A percentile compares a stretch with the other conserved stretches of the same genome.
Conservation (phyloP, 2,329 filamentous ascomycete species). For the Purpureocillium takamizusanense region DNA sequence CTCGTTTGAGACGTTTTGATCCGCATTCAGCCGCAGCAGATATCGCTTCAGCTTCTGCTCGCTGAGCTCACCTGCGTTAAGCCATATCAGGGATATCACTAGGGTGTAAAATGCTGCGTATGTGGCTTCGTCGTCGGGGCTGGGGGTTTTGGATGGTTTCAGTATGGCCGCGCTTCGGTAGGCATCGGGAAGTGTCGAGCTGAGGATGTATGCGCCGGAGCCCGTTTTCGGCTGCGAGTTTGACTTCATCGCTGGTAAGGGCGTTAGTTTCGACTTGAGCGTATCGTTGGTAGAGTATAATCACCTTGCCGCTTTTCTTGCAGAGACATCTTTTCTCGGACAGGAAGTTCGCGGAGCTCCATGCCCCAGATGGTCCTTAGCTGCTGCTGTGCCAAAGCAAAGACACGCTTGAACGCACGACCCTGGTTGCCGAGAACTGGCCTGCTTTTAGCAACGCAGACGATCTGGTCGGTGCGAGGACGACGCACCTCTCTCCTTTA, state of each 20-base stretch:
- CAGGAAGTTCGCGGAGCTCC: constrained; percentile 77
- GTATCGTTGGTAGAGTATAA: constrained; percentile 3
- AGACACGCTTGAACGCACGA: constrained; percentile 67
- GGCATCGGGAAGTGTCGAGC: constrained; percentile 57
- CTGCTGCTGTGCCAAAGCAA: constrained; percentile 65
- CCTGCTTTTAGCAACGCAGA: constrained; percentile 4
- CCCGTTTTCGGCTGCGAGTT: constrained; percentile 44
- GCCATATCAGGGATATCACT: constrained; percentile 65
- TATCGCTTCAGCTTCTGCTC: constrained; percentile 74
- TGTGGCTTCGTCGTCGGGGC: constrained; percentile 59
- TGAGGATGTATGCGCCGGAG: constrained; percentile 69
- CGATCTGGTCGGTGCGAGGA: not conserved
- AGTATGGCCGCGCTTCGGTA: constrained; percentile 63
- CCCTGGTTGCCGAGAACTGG: constrained; percentile 62
- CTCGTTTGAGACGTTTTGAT: constrained; percentile 63
- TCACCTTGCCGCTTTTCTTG: constrained; percentile 67
- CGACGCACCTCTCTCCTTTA: constrained; percentile 50
- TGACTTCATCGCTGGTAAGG: constrained; percentile 26
- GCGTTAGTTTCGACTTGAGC: constrained; percentile 6
- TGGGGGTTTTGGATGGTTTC: constrained; percentile 57
- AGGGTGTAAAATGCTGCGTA: constrained; percentile 78
- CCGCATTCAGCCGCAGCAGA: constrained; percentile 65
- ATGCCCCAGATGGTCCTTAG: constrained; percentile 76
- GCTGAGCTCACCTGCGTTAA: constrained; percentile 64
- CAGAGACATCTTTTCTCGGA: constrained; percentile 71